A percentile compares a stretch with the other conserved stretches of the same genome.
Evolutionary conservation across 176 grass and related monocot genomes (phyloP).

Genomic region (Panicum miliaceum): DNA sequence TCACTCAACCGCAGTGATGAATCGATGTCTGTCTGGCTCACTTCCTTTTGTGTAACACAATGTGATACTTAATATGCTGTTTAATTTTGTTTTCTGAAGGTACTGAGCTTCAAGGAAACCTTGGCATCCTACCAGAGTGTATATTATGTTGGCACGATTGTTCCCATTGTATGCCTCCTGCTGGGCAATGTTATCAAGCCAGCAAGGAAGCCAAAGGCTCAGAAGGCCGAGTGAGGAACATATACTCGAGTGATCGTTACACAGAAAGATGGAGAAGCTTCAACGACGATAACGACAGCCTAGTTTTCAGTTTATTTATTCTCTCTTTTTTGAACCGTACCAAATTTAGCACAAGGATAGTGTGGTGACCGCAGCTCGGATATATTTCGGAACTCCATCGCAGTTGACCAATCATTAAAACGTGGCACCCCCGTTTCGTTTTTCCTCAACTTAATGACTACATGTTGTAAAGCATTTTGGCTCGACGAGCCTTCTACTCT

Average conservation of each 20-base stretch:
- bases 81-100: conserved; percentile 49
- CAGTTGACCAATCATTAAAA: conserved; percentile 36
- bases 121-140: conserved; percentile 85
- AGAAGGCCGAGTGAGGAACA: conserved; percentile 68
- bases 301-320: conserved; percentile 49
- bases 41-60: not conserved
- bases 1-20: not conserved
- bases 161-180: conserved; percentile 69
- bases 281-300: not conserved
- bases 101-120: conserved; percentile 93
- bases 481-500: not conserved
- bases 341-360: conserved; percentile 35
- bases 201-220: conserved; percentile 69
- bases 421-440: conserved; percentile 21
- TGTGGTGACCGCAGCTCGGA: not conserved
- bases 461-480: conserved; percentile 26
- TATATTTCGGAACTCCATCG: not conserved
- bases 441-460: conserved; percentile 30
- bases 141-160: conserved; percentile 81
- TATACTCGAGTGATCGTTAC: not conserved
- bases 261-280: conserved; percentile 36
- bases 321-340: conserved; percentile 25
- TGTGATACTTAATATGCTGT: not conserved
- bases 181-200: conserved; percentile 88
- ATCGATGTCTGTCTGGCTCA: not conserved